Evolutionary conservation across 495 filamentous ascomycete species (phyloP).

Genomic region (Neurospora africana): DNA sequence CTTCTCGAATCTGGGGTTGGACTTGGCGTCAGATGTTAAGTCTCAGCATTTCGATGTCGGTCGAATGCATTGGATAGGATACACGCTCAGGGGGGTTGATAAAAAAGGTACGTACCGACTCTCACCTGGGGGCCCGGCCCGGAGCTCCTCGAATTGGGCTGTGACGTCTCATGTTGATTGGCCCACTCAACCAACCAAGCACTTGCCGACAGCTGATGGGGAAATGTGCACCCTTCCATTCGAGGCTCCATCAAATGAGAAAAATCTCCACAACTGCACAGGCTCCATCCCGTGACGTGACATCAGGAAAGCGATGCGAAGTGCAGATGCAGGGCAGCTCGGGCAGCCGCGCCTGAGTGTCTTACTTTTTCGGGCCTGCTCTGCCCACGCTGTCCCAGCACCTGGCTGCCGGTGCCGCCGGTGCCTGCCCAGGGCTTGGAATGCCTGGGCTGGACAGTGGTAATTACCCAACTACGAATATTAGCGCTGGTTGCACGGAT

Average conservation of each 20-base stretch:
- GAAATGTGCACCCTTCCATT: background rate
- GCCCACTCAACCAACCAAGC: background rate
- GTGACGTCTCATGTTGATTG: background rate
- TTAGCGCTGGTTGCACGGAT: background rate
- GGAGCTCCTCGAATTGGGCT: background rate
- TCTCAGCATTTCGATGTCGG: background rate
- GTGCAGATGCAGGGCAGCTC: background rate
- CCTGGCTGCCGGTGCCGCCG: background rate
- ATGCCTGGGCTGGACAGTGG: background rate
- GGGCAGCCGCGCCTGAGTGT: background rate
- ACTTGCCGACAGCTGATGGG: constrained; percentile 12
- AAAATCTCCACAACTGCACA: constrained; percentile 11
- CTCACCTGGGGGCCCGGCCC: background rate
- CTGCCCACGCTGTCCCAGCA: background rate
- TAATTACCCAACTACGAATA: background rate
- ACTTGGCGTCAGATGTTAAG: background rate
- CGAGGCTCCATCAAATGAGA: background rate
- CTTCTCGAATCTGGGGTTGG: background rate
- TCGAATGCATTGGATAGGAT: background rate
- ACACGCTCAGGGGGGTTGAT: no score
- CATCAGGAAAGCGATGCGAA: constrained; percentile 14
- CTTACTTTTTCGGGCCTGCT: background rate
- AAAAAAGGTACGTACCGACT: background rate
- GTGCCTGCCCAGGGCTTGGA: background rate
- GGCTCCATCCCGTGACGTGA: constrained; percentile 22